Base-by-base conservation (phyloP, 2,329 filamentous ascomycete species). In the Leptographium galeiforme region DNA sequence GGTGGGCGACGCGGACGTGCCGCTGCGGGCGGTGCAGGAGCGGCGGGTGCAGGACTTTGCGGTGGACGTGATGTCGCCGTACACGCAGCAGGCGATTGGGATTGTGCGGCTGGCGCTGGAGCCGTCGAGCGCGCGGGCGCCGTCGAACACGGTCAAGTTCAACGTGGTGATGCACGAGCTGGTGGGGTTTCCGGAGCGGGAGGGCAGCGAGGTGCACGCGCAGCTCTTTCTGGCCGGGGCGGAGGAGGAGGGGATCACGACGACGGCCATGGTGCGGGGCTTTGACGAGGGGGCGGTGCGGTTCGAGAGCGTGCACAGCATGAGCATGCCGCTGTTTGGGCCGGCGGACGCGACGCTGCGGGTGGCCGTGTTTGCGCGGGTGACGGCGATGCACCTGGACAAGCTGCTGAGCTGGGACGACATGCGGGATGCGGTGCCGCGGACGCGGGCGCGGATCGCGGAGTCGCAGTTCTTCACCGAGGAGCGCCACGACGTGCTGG, bases 321-420 rank as follows among this genome's bases (percentile, higher is more conserved):
- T 98, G 89, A 95, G 89, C 65, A 76, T 98, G 52, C 87, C 90
- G 5, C 75, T 95, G 39, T 85, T 84, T 45, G 86, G 84, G 48
- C 80, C 89, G 1, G 79, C 78, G 25, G 84, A 85, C 48, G 82
- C 89, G 1, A 85, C 82, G 30, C 70, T 98, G 52, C 81, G 93
- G 53, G 86, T 95, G 10, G 89, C 89, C 49, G 86, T 98, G 56
- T 97, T 95, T 65, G 90, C 93, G 18, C 85, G 85, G 63, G 88
- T 95, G 39, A 93, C 89, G 1, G 73, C 84, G 0, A 96, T 96
- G 84, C 93, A 98, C 69, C 77, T 98, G 25, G 93, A 98, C 67
- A 97, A 95, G 71, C 76, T 98, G 50, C 79, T 96, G 13, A 98
- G 93, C 70, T 98, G 93, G 93, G 93, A 98, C 65, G 93, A 97